These are phyloP conservation scores for Fragosphaeria purpurea DNA, from an alignment of 2,329 filamentous ascomycete genomes.

Conservation along the genomic window DNA sequence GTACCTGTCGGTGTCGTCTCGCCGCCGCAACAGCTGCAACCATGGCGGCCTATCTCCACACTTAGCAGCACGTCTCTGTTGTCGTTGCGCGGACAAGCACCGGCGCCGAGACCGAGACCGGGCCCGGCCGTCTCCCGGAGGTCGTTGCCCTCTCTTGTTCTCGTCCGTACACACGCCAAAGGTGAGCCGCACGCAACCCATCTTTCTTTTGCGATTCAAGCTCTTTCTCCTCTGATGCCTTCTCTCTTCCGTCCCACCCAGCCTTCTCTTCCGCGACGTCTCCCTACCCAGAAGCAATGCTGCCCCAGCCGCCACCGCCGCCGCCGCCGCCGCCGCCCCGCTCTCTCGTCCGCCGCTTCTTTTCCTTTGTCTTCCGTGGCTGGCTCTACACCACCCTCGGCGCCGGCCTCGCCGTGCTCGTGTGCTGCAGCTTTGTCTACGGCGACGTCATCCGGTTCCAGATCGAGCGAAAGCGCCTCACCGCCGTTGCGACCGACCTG, in stretches of 20 bases:
- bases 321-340: not conserved
- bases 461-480: no score
- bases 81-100: no score
- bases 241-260: not conserved
- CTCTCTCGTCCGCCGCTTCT: not conserved
- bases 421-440: not conserved
- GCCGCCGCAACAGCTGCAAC: not conserved
- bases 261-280: not conserved
- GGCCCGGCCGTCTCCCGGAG: no score
- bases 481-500: no score
- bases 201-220: no score
- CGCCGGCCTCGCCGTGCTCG: not conserved
- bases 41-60: not conserved
- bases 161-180: no score
- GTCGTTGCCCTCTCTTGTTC: no score
- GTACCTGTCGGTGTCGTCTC: not conserved
- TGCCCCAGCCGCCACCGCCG: not conserved
- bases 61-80: no score
- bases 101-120: no score
- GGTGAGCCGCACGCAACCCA: no score
- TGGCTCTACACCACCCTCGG: constrained; percentile 1
- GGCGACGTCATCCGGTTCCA: no score
- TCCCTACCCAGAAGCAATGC: constrained; percentile 14
- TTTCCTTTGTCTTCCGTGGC: constrained; percentile 2
- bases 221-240: not conserved